Conservation (phyloP, 2,329 filamentous ascomycete species). For the Botrytis medusae region DNA sequence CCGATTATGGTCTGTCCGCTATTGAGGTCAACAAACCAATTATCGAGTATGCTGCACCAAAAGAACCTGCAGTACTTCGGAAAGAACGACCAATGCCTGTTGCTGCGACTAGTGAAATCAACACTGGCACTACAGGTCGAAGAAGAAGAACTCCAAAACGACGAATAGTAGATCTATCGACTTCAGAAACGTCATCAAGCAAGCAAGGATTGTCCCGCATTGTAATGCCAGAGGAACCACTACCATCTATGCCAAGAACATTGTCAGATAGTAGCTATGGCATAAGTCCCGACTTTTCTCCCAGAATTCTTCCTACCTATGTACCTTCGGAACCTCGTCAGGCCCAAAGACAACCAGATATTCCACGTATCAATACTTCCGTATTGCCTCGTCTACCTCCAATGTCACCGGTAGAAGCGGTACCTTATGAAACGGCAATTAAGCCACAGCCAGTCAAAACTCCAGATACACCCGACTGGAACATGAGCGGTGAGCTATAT, state of each 20-base stretch:
- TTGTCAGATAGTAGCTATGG: conserved; percentile 36
- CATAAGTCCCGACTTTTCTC: conserved; percentile 38
- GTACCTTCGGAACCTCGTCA: conserved; percentile 35
- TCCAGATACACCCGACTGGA: conserved; percentile 55
- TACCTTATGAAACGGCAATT: conserved; percentile 31
- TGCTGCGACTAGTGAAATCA: conserved; percentile 57
- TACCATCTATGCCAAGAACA: conserved; percentile 21
- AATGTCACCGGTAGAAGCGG: conserved; percentile 35
- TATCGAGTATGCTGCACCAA: conserved; percentile 53
- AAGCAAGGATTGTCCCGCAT: conserved; percentile 29
- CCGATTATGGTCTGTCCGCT: conserved; percentile 57
- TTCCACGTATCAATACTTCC: conserved; percentile 36
- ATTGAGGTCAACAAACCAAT: conserved; percentile 68
- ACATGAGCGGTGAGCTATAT: conserved; percentile 73
- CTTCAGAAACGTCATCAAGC: conserved; percentile 40
- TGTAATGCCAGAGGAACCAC: conserved; percentile 32
- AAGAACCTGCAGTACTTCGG: conserved; percentile 54
- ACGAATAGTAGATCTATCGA: conserved; percentile 64
- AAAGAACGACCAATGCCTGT: conserved; percentile 56
- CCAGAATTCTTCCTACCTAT: conserved; percentile 36
- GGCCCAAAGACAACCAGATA: conserved; percentile 31
- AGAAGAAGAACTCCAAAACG: conserved; percentile 61
- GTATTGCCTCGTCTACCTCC: conserved; percentile 35
- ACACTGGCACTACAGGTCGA: conserved; percentile 55
- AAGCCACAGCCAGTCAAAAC: conserved; percentile 26